Evolutionary conservation across 805 yeast genomes (phyloP), one percentile per base, ranked within the genome.

Genomic region (Ogataea saltuana): DNA sequence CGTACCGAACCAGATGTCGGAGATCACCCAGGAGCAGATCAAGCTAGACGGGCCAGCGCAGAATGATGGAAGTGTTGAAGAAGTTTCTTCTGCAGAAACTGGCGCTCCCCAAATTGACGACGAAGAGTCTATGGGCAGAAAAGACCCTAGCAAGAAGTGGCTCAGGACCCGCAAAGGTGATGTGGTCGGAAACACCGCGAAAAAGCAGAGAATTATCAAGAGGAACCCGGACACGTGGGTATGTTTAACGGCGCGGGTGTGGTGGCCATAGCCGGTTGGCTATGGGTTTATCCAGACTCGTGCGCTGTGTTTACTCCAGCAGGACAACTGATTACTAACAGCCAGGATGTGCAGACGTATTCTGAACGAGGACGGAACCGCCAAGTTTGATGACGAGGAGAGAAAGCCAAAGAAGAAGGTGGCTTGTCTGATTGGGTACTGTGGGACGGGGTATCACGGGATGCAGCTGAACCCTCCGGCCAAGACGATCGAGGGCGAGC

Each of bases 381-480:
- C 83, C 2, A 62, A 80, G 30, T 79, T 74, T 30, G 48, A 48
- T 7, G 72, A 70, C 44, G 86, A 80, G 50, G 64, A 64, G 26
- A 74, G 89, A 64, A 78, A 75, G 50, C 96, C 98, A 17, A 90
- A 90, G 73, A 78, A 80, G 56, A 90, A 90, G 60, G 96, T 88
- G 17, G 97, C 96, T 0, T 80, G 85, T 56, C 74, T 88, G 80
- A 73, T 90, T 51, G 97, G 98, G 4, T 90, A 90, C 68, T 90
- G 97, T 62, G 98, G 98, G 31, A 83, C 96, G 1, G 97, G 97
- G 0, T 90, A 90, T 67, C 93, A 87, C 63, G 98, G 98, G 6
- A 88, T 90, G 96, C 98, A 90, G 65, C 69, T 84, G 50, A 90
- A 89, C 60, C 95, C 96, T 2, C 95, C 90, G 15, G 79, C 79